These are phyloP conservation scores for Penicillium argentinense DNA, from an alignment of 495 filamentous ascomycete species.

Conservation along the genomic window DNA sequence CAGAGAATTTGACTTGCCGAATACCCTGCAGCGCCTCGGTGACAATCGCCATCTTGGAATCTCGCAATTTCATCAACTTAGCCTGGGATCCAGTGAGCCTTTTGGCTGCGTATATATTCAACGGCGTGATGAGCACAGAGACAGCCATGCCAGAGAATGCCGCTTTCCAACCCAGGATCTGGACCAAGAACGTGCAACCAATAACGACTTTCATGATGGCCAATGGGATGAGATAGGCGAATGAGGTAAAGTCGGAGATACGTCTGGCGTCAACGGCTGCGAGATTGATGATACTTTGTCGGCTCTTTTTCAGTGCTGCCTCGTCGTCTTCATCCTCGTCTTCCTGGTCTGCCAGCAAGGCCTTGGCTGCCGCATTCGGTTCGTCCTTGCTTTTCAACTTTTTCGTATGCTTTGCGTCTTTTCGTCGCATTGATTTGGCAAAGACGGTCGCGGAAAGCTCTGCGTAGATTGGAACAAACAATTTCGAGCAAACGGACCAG, in stretches of 20 bases:
- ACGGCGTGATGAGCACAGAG: constrained; percentile 61
- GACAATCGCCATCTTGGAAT: constrained; percentile 74
- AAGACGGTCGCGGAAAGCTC: constrained; percentile 75
- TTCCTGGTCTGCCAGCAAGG: constrained; percentile 28
- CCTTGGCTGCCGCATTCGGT: constrained; percentile 11
- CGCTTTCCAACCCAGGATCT: constrained; percentile 71
- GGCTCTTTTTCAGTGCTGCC: constrained; percentile 60
- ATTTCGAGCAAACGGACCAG: constrained; percentile 64
- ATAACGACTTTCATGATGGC: constrained; percentile 60
- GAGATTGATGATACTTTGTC: constrained; percentile 78
- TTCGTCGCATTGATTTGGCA: constrained; percentile 73
- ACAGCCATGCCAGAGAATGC: constrained; percentile 67
- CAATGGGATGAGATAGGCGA: constrained; percentile 61
- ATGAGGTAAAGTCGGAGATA: constrained; percentile 67
- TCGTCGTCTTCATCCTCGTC: constrained; percentile 49
- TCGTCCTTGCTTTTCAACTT: constrained; percentile 38
- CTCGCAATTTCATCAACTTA: constrained; percentile 74
- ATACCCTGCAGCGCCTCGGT: constrained; percentile 83
- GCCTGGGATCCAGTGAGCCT: constrained; percentile 66
- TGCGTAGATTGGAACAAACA: constrained; percentile 64
- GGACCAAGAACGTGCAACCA: constrained; percentile 62
- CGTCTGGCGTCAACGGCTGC: constrained; percentile 76
- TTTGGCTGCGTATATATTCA: constrained; percentile 70
- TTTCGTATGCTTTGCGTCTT: constrained; percentile 63
- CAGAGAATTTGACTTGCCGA: constrained; percentile 86